These are phyloP conservation scores for Hypoxylon sp. DNA, from an alignment of 2,329 filamentous ascomycete genomes.

Conservation along the genomic window DNA sequence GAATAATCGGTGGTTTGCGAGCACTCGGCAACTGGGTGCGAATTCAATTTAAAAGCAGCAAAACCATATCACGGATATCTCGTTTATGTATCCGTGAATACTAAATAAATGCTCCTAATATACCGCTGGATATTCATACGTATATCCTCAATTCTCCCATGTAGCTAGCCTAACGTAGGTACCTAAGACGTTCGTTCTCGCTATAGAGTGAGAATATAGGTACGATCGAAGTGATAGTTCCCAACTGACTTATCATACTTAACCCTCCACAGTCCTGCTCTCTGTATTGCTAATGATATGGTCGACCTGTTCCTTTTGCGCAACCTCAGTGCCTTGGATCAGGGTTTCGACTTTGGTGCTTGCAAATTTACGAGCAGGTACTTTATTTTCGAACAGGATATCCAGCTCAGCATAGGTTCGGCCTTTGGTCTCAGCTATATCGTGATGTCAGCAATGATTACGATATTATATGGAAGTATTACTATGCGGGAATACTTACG, in stretches of 20 bases:
- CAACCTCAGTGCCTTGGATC: constrained; percentile 49
- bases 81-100: background rate
- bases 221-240: background rate
- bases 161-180: background rate
- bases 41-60: constrained; percentile 14
- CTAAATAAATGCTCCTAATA: constrained; percentile 3
- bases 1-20: constrained; percentile 10
- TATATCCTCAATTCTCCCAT: background rate
- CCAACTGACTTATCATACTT: background rate
- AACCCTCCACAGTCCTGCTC: background rate
- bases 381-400: constrained; percentile 60
- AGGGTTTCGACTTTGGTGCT: constrained; percentile 52
- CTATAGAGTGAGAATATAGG: background rate
- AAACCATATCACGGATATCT: background rate
- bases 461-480: background rate
- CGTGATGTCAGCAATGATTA: constrained; percentile 1
- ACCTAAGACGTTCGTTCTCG: background rate
- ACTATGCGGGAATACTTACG: constrained; percentile 55
- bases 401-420: constrained; percentile 66
- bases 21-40: constrained; percentile 2
- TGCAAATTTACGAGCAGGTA: constrained; percentile 57
- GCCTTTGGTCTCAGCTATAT: constrained; percentile 55
- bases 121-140: background rate
- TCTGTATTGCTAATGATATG: constrained; percentile 34
- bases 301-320: constrained; percentile 50